phyloP scores from a whole-genome alignment of 1,139 yeast genomes.

The Candida anutae region DNA sequence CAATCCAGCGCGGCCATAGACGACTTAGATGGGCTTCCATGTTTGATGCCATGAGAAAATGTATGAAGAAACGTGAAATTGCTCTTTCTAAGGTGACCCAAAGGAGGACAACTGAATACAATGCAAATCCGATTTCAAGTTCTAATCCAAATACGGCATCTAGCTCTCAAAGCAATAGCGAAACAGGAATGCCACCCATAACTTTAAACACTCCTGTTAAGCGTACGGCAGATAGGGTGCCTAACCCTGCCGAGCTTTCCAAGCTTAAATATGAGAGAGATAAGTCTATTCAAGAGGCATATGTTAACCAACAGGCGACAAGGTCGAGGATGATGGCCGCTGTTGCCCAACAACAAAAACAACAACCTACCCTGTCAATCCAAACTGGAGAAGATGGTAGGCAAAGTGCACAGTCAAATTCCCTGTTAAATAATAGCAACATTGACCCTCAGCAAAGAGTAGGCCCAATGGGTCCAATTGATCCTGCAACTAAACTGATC shows the following conservation, averaged over 20 bases:
- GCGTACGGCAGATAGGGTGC: constrained; percentile 29
- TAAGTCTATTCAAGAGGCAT: constrained; percentile 71
- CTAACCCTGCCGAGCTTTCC: constrained; percentile 80
- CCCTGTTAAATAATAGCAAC: constrained; percentile 1
- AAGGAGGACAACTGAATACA: constrained; percentile 13
- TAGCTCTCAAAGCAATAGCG: constrained; percentile 1
- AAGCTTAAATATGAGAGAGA: constrained; percentile 79
- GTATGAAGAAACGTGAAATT: constrained; percentile 78
- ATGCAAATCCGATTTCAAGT: constrained; percentile 10
- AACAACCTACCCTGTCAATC: constrained; percentile 9
- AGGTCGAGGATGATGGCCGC: constrained; percentile 34
- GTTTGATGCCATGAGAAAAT: constrained; percentile 91
- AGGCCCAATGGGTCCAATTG: constrained; percentile 1
- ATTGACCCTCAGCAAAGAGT: constrained; percentile 7
- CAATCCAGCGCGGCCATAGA: constrained; percentile 87
- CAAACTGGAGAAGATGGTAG: constrained; percentile 1
- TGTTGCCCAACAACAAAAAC: constrained; percentile 27
- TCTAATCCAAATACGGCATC: constrained; percentile 27
- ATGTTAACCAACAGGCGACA: constrained; percentile 45
- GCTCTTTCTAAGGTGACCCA: constrained; percentile 29
- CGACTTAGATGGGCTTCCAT: constrained; percentile 91
- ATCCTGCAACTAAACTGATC: constrained; percentile 1
- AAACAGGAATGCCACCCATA: constrained; percentile 1
- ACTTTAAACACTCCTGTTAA: constrained; percentile 8
- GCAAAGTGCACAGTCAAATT: constrained; percentile 1